phyloP scores from a whole-genome alignment of 73 alveolate genomes.

The Paramecium bursaria region DNA sequence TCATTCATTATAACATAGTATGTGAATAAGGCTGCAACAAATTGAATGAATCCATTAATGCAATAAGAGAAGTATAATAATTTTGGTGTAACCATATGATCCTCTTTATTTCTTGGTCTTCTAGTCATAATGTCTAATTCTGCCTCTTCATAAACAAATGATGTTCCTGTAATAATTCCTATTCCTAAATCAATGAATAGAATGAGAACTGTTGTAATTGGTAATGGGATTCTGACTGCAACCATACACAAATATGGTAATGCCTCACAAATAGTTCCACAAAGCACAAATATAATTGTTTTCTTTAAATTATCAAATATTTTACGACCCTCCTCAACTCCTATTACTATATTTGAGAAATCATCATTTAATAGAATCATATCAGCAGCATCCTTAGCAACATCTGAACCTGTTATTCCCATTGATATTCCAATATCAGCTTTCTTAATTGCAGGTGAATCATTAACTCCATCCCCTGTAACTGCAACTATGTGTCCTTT shows the following conservation, averaged over 20 bases:
- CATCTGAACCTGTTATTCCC: conserved; percentile 88
- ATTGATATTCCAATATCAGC: conserved; percentile 86
- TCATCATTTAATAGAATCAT: conserved; percentile 84
- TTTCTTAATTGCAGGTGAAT: conserved; percentile 79
- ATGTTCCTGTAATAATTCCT: conserved; percentile 89
- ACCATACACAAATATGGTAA: conserved; percentile 82
- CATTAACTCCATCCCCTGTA: conserved; percentile 84
- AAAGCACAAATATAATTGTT: conserved; percentile 78
- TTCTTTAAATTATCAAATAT: conserved; percentile 88
- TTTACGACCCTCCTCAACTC: conserved; percentile 93
- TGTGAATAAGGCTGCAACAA: conserved; percentile 74
- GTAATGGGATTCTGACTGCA: conserved; percentile 77
- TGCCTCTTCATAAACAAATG: conserved; percentile 92
- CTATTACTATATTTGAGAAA: conserved; percentile 86
- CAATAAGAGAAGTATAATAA: conserved; percentile 71
- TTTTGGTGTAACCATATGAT: conserved; percentile 79
- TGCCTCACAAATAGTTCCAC: conserved; percentile 84
- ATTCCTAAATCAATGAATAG: conserved; percentile 93
- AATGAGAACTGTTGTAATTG: conserved; percentile 82
- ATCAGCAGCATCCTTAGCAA: conserved; percentile 82
- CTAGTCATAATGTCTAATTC: conserved; percentile 90
- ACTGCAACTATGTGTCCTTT: conserved; percentile 78
- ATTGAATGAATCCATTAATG: conserved; percentile 70
- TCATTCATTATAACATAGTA: no score
- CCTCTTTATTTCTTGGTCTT: conserved; percentile 89